phyloP scores from a whole-genome alignment of 73 alveolate genomes.

The Breviolum minutum region DNA sequence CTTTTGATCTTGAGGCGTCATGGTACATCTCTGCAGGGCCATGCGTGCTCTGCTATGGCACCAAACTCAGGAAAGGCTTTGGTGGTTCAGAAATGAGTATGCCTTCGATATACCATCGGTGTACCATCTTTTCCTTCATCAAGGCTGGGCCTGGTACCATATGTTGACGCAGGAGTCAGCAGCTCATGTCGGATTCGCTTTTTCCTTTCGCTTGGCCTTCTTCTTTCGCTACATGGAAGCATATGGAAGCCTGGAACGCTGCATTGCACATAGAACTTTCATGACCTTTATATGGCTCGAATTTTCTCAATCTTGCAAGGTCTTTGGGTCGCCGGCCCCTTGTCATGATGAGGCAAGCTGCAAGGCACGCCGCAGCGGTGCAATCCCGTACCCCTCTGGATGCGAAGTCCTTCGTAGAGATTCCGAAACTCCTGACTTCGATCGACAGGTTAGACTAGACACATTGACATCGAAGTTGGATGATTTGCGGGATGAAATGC shows the following conservation, averaged over 20 bases:
- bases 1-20: not conserved
- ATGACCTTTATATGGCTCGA: not conserved
- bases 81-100: not conserved
- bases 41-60: conserved; percentile 53
- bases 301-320: not conserved
- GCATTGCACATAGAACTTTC: not conserved
- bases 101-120: no score
- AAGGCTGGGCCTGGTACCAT: conserved; percentile 36
- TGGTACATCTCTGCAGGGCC: conserved; percentile 14
- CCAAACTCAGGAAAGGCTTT: not conserved
- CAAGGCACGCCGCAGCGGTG: not conserved
- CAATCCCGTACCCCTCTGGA: not conserved
- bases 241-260: no score
- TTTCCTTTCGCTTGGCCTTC: no score
- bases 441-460: conserved; percentile 46
- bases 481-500: conserved; percentile 66
- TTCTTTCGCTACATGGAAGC: no score
- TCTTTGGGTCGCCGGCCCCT: conserved; percentile 83
- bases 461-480: conserved; percentile 62
- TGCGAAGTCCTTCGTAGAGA: not conserved
- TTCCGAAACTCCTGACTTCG: not conserved
- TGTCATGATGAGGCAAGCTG: conserved; percentile 86
- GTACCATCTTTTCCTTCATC: not conserved
- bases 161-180: conserved; percentile 32
- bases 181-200: not conserved